Base-by-base conservation (phyloP, 2,329 filamentous ascomycete genomes). In the Neofusicoccum laricinum region DNA sequence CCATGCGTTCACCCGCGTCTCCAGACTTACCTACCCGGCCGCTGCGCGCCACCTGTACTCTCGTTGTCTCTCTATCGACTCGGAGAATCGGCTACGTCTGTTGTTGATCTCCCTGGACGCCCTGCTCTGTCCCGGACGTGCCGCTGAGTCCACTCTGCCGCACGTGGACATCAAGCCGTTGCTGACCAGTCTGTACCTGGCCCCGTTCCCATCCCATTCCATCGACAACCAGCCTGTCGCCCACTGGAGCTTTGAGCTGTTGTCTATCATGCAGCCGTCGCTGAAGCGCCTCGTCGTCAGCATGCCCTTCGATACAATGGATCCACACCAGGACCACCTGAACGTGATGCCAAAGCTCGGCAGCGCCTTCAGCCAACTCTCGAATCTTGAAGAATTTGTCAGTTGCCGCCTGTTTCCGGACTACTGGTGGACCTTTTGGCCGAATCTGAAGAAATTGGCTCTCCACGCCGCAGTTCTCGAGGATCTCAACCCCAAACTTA, bases 261-360 rank as follows among this genome's bases (percentile, higher is more conserved):
- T 85, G 55, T 75, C 71, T 64, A 74, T 77, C 64, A 72, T 81
- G 34, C 73, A 73, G 55, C 68, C 70, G 19, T 77, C 78, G 6
- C 75, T 85, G 49, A 75, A 71, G 48, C 78, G 79, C 19, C 75
- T 85, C 6, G 75, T 84, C 51, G 76, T 85, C 46, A 75, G 82
- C 64, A 82, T 84, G 67, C 81, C 82, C 6, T 78, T 84, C 50
- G 73, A 77, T 21, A 80, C 73, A 61, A 71, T 83, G 15, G 76
- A 79, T 32, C 77, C 76, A 1, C 73, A 77, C 25, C 75, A 81
- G 34, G 81, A 84, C 63, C 76, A 78, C 64, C 69, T 79, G 0
- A 68, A 63, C 17, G 71, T 71, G 49, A 73, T 76, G 43, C 73
- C 70, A 32, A 78, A 76, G 4, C 75, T 85, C 7, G 76, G 77